Conservation (phyloP, 176 grass and related monocot species). For the Aegilops umbellulata region DNA sequence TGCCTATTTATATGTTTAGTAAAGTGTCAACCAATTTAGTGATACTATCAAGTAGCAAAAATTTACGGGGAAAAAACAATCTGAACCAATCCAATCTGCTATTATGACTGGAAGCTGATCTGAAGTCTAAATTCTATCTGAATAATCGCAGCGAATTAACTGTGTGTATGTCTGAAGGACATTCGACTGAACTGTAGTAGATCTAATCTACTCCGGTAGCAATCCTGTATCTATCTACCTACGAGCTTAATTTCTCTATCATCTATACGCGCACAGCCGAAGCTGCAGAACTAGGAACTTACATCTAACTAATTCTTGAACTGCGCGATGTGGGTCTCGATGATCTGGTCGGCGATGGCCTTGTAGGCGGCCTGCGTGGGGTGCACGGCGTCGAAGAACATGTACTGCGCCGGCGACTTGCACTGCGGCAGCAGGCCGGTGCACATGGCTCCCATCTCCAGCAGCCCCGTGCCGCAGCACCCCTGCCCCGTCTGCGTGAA, state of each 20-base stretch:
- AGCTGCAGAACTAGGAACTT: neutral
- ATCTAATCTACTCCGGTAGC: neutral
- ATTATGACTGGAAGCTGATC: neutral
- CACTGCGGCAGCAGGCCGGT: slow-evolving; percentile 27
- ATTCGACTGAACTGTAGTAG: neutral
- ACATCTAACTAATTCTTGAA: neutral
- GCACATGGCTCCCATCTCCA: slow-evolving; percentile 53
- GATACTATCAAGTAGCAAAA: neutral
- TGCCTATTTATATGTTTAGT: neutral
- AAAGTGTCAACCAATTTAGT: neutral
- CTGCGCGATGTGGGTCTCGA: slow-evolving; percentile 22
- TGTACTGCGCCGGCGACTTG: slow-evolving; percentile 32
- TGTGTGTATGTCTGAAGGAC: neutral
- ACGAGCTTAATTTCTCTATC: neutral
- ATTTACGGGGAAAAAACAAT: neutral
- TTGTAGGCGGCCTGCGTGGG: slow-evolving; percentile 59
- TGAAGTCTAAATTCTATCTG: neutral
- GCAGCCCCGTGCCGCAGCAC: slow-evolving; percentile 39
- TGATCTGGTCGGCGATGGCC: slow-evolving; percentile 41
- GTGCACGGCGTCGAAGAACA: slow-evolving; percentile 69
- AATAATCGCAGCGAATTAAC: neutral
- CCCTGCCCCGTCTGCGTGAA: slow-evolving; percentile 34
- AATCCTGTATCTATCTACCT: neutral
- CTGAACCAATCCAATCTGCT: neutral
- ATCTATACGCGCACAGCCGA: neutral